Percentiles rank a stretch among this genome's conserved stretches.
Conservation (phyloP, 2,329 filamentous ascomycete species). For the Colletotrichum caudatum region DNA sequence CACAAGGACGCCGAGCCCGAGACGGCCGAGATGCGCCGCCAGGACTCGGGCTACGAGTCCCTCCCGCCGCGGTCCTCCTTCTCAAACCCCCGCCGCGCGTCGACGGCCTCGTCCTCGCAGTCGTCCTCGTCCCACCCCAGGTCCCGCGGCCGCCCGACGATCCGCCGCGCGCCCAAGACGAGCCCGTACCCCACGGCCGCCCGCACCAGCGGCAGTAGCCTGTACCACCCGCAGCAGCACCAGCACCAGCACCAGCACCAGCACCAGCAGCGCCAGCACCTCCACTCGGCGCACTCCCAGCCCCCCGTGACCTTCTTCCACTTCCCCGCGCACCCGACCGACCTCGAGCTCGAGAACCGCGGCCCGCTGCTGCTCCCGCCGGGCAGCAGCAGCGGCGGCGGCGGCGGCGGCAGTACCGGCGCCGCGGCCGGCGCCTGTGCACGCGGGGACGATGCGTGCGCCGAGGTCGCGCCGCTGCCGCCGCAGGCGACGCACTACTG, state of each 20-base stretch:
- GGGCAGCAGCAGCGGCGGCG: conserved; percentile 13
- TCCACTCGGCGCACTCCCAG: conserved; percentile 42
- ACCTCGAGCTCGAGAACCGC: conserved; percentile 49
- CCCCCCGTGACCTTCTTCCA: conserved; percentile 60
- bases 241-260: conserved; percentile 26
- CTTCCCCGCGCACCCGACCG: conserved; percentile 57
- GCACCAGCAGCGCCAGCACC: conserved; percentile 25
- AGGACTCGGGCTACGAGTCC: conserved; percentile 71
- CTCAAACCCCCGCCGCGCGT: conserved; percentile 51
- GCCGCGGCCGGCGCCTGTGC: no score
- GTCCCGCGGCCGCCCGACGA: conserved; percentile 55
- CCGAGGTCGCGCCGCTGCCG: conserved; percentile 50
- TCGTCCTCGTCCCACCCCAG: conserved; percentile 47
- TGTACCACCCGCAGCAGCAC: conserved; percentile 26
- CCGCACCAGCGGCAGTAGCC: conserved; percentile 35
- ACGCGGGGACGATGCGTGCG: conserved; percentile 29
- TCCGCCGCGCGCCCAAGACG: conserved; percentile 57
- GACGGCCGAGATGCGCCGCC: conserved; percentile 61
- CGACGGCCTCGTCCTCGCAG: conserved; percentile 48
- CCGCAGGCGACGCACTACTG: conserved; percentile 75
- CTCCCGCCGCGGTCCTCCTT: conserved; percentile 56
- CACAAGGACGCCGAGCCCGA: conserved; percentile 44
- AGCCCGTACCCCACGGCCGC: conserved; percentile 44
- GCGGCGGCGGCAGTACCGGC: conserved; percentile 9
- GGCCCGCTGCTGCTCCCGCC: conserved; percentile 1